Conservation (phyloP, 2,329 filamentous ascomycete genomes). For the Aspergillus vadensis region DNA sequence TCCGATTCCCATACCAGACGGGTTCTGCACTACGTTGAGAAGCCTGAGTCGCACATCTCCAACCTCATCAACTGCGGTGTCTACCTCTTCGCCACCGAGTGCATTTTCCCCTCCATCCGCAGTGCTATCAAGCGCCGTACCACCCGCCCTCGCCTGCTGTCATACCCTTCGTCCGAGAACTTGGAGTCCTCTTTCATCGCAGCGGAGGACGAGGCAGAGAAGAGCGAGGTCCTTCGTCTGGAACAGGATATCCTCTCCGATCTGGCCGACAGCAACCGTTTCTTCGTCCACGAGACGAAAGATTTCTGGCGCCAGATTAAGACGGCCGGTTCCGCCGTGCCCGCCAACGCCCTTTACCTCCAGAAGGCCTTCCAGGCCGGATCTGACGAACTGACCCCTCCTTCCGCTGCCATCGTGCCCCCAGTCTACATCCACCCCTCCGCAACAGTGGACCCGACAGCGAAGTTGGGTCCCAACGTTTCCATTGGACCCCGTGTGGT, state of each 20-base stretch:
- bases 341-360: constrained; percentile 93
- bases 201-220: constrained; percentile 71
- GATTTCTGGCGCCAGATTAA: constrained; percentile 99
- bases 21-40: constrained; percentile 98
- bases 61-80: constrained; percentile 99
- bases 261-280: constrained; percentile 94
- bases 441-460: constrained; percentile 86
- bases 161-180: constrained; percentile 95
- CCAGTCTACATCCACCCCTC: constrained; percentile 95
- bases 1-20: constrained; percentile 91
- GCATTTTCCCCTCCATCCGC: constrained; percentile 94
- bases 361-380: constrained; percentile 86
- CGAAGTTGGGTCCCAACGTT: constrained; percentile 95
- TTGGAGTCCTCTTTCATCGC: constrained; percentile 70
- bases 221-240: constrained; percentile 85
- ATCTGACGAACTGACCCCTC: constrained; percentile 77
- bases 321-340: constrained; percentile 94
- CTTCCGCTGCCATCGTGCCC: constrained; percentile 83
- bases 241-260: constrained; percentile 97
- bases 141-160: constrained; percentile 84
- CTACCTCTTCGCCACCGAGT: constrained; percentile 93
- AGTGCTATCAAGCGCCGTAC: constrained; percentile 93
- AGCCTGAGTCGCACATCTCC: constrained; percentile 95
- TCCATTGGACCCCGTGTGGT: constrained; percentile 87
- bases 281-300: constrained; percentile 97